phyloP scores from a whole-genome alignment of 257 asterid genomes.

The Solanum corneliomulleri region DNA sequence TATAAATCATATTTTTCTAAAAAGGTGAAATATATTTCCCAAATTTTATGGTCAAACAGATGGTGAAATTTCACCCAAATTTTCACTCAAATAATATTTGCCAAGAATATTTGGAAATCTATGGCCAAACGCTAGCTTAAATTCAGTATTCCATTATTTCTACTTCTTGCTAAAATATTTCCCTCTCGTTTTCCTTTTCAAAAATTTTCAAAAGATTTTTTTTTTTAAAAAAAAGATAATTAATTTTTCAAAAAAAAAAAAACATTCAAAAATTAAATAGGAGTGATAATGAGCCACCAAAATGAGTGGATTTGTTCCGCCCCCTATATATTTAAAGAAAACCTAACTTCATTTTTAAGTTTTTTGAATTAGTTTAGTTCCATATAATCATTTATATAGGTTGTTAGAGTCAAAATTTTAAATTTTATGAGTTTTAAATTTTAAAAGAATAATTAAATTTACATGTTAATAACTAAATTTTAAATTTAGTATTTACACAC shows the following conservation, averaged over 20 bases:
- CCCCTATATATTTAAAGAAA: not conserved
- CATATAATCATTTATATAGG: not conserved
- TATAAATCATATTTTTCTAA: too few species aligned
- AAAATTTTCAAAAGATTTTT: not conserved
- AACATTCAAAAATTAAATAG: not conserved
- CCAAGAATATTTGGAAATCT: too few species aligned
- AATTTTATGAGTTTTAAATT: not conserved
- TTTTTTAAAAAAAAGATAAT: not conserved
- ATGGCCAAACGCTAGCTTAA: too few species aligned
- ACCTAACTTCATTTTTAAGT: not conserved
- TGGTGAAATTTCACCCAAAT: too few species aligned
- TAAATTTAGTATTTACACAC: not conserved
- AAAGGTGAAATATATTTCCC: too few species aligned
- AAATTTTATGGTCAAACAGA: too few species aligned
- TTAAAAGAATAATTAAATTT: not conserved
- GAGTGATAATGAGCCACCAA: not conserved
- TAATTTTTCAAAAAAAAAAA: not conserved
- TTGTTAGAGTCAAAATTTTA: not conserved
- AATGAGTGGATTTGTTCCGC: not conserved
- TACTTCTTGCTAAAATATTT: not conserved
- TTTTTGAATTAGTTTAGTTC: not conserved
- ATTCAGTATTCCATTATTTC: not conserved
- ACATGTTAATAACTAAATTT: not conserved
- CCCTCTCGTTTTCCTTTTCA: not conserved
- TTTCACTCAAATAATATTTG: too few species aligned